These are phyloP conservation scores for Aspergillus ochraceus DNA, from an alignment of 2,329 filamentous ascomycete genomes.

Conservation along the genomic window DNA sequence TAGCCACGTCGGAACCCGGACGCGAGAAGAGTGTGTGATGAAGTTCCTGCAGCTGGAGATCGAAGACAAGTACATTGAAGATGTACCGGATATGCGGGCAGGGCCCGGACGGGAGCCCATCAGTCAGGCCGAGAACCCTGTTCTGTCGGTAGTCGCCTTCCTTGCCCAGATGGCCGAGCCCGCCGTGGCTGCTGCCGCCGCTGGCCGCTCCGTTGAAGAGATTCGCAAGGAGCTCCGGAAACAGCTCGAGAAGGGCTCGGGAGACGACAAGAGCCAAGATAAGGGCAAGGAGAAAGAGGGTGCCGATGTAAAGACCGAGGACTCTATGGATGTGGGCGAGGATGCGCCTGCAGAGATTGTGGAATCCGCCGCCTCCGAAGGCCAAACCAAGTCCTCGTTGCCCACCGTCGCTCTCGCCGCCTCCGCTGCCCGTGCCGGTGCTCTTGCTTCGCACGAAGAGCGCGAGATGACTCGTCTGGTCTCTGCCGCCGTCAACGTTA, in stretches of 20 bases:
- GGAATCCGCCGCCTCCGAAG: conserved; percentile 45
- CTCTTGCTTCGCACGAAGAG: conserved; percentile 91
- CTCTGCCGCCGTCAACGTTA: conserved; percentile 86
- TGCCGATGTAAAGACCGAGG: conserved; percentile 53
- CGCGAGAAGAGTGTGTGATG: conserved; percentile 91
- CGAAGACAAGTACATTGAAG: conserved; percentile 93
- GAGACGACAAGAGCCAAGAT: conserved; percentile 46
- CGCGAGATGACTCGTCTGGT: conserved; percentile 94
- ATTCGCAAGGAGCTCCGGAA: conserved; percentile 78
- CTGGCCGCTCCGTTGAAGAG: conserved; percentile 81
- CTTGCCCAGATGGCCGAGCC: conserved; percentile 89
- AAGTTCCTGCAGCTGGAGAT: conserved; percentile 97
- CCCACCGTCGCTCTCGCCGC: conserved; percentile 82
- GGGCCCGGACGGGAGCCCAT: conserved; percentile 83
- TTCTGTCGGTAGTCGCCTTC: conserved; percentile 95
- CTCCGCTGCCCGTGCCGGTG: conserved; percentile 80
- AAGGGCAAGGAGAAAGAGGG: conserved; percentile 54
- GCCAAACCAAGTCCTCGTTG: conserved; percentile 49
- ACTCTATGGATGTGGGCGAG: conserved; percentile 59
- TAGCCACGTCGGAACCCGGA: conserved; percentile 87
- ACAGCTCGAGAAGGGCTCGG: conserved; percentile 66
- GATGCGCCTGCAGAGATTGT: conserved; percentile 34
- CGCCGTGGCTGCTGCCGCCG: conserved; percentile 83
- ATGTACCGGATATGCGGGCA: conserved; percentile 67
- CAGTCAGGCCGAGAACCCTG: conserved; percentile 89